Evolutionary conservation across 2,329 filamentous ascomycete genomes (phyloP), one percentile per base, ranked within the genome.

Genomic region (Hypocreales sp.): DNA sequence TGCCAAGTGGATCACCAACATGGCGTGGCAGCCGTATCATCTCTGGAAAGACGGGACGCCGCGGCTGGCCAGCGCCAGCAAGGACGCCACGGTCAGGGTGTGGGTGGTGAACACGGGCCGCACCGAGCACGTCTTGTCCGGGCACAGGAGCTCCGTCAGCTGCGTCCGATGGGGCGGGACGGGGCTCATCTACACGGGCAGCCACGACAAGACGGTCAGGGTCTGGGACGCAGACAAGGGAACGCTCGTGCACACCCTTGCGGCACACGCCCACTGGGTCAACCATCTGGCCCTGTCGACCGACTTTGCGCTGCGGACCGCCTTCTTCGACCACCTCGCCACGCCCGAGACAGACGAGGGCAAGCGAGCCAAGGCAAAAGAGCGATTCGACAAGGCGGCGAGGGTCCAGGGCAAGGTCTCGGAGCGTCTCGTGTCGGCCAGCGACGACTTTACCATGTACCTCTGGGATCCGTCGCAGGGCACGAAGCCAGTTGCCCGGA

Each of bases 91-190:
- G 0, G 73, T 92, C 22, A 67, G 87, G 21, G 67, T 95, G 26
- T 95, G 86, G 84, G 70, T 86, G 34, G 77, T 77, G 18, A 76
- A 84, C 32, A 73, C 77, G 6, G 77, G 81, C 21, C 69, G 67
- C 23, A 81, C 80, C 2, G 83, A 94, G 42, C 73, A 79, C 42
- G 79, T 87, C 3, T 61, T 95, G 16, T 80, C 77, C 5, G 87
- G 87, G 4, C 90, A 98, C 60, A 90, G 84, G 56, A 76, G 75
- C 24, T 82, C 74, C 25, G 81, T 95, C 11, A 84, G 79, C 24
- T 94, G 86, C 48, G 83, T 95, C 4, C 76, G 77, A 40, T 98
- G 90, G 90, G 90, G 90, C 31, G 87, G 87, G n/a, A 79, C 74
- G 2, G 83, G 84, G 4, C 60, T 71, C 32, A 76, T 92, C 36